Base-by-base conservation (phyloP, 352 stramenopile genomes). In the Pythium utonaiense region DNA sequence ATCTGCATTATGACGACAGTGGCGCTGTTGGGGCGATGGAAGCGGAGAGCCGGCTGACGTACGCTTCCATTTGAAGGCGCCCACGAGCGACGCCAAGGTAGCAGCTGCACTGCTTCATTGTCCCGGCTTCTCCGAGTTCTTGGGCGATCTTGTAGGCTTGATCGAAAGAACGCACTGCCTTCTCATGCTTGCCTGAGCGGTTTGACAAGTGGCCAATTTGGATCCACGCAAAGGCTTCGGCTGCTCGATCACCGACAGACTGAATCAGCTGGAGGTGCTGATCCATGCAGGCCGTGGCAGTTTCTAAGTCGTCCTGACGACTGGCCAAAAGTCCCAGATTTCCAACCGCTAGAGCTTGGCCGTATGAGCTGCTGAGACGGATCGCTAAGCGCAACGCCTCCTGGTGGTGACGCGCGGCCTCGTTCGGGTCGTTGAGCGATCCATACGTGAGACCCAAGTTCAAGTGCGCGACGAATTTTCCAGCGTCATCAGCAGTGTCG, bases 251-350 rank as follows among this genome's bases (percentile, higher is more conserved):
- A 33, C 80, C 81, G 17, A 96, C 78, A 27, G 80, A 88, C 67
- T 96, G 86, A 21, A 94, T 86, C 12, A 96, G 79, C 66, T 97
- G 88, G 10, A 97, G 57, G 61, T 96, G 86, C 70, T 96, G 89
- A 54, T 97, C 89, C 68, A 97, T 85, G 57, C 88, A 97, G 7
- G 88, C 83, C 9, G 74, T 62, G 0, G 88, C 86, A 5, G 86
- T 96, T 10, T 88, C 71, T 16, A 84, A 30, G 52, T 96, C 89
- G 30, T 81, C 83, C 58, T 96, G 86, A n/a, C 85, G 74, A 48
- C 86, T 90, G 12, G 86, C 88, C 16, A 97, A 62, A 13, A 95
- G 71, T 0, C 89, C 88, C 4, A 97, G 71, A 58, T 97, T 97
- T 13, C 88, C 88, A 4, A 96, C 88, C 1, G 88, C 83, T 13